These are phyloP conservation scores for Hypomontagnella submonticulosa DNA, from an alignment of 495 filamentous ascomycete genomes.

Conservation along the genomic window DNA sequence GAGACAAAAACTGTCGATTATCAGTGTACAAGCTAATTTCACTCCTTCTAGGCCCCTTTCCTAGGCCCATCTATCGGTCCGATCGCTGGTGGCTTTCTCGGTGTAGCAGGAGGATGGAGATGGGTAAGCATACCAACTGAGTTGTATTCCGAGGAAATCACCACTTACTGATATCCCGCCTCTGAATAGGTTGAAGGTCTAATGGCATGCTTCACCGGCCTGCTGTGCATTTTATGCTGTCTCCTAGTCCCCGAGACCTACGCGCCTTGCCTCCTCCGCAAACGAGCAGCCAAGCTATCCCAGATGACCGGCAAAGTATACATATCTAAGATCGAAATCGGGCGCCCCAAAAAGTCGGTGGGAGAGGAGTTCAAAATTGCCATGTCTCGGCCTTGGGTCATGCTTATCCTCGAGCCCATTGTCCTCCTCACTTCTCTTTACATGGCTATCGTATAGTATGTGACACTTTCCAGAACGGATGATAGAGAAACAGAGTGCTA, in stretches of 20 bases:
- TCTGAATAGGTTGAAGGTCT: conserved; percentile 61
- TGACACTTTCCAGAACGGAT: not conserved
- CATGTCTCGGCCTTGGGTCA: conserved; percentile 75
- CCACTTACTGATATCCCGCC: not conserved
- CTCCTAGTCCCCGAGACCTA: conserved; percentile 90
- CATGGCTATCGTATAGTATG: conserved; percentile 74
- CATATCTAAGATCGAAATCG: conserved; percentile 63
- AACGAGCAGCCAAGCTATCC: conserved; percentile 73
- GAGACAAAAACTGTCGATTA: not conserved
- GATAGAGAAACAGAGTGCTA: conserved; percentile 7
- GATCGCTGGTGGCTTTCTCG: conserved; percentile 70
- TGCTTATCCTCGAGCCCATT: conserved; percentile 86
- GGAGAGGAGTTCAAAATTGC: conserved; percentile 59
- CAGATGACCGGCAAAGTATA: conserved; percentile 74
- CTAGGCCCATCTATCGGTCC: conserved; percentile 71
- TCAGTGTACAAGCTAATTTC: not conserved
- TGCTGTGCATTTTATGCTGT: conserved; percentile 69
- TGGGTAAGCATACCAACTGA: conserved; percentile 55
- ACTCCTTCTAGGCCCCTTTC: conserved; percentile 65
- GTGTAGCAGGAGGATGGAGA: conserved; percentile 68
- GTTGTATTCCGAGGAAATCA: not conserved
- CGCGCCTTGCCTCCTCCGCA: conserved; percentile 72
- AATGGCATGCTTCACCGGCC: conserved; percentile 75
- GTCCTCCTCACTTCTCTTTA: conserved; percentile 80
- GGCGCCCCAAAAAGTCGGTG: conserved; percentile 63